Evolutionary conservation across 371 early-diverging fungal genomes (phyloP).

Genomic region (Coemansia sp.): DNA sequence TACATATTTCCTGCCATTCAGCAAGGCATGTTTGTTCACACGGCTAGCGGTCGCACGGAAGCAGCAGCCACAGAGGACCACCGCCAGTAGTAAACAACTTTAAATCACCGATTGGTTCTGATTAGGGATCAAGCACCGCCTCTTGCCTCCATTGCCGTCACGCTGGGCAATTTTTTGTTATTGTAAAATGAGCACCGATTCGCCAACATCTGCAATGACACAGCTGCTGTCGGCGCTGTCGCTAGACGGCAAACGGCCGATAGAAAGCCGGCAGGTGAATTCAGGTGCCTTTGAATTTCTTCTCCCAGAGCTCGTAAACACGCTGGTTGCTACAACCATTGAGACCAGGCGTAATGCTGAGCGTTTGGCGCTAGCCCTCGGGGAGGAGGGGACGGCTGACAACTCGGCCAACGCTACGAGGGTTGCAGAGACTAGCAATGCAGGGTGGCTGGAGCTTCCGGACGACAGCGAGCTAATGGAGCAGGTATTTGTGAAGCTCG

Average conservation of each 20-base stretch:
- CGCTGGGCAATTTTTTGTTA: too few species aligned
- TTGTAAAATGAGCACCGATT: slow-evolving; percentile 14
- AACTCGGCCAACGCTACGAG: not conserved
- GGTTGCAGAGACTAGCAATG: slow-evolving; percentile 1
- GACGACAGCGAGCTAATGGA: slow-evolving; percentile 45
- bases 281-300: slow-evolving; percentile 32
- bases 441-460: slow-evolving; percentile 43
- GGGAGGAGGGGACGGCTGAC: not conserved
- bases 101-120: too few species aligned
- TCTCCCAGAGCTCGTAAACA: slow-evolving; percentile 37
- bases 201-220: slow-evolving; percentile 10
- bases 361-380: slow-evolving; percentile 13
- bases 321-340: slow-evolving; percentile 30
- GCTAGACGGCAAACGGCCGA: slow-evolving; percentile 23
- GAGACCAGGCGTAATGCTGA: slow-evolving; percentile 22
- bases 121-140: too few species aligned
- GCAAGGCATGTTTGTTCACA: too few species aligned
- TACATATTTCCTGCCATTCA: too few species aligned
- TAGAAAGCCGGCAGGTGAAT: slow-evolving; percentile 35
- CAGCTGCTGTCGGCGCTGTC: slow-evolving; percentile 37
- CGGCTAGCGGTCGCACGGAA: too few species aligned
- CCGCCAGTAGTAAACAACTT: too few species aligned
- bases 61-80: too few species aligned
- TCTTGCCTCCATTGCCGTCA: too few species aligned
- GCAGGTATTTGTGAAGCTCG: slow-evolving; percentile 64